Conservation (phyloP, 108 stramenopile genomes). For the Poteriospumella lacustris region DNA sequence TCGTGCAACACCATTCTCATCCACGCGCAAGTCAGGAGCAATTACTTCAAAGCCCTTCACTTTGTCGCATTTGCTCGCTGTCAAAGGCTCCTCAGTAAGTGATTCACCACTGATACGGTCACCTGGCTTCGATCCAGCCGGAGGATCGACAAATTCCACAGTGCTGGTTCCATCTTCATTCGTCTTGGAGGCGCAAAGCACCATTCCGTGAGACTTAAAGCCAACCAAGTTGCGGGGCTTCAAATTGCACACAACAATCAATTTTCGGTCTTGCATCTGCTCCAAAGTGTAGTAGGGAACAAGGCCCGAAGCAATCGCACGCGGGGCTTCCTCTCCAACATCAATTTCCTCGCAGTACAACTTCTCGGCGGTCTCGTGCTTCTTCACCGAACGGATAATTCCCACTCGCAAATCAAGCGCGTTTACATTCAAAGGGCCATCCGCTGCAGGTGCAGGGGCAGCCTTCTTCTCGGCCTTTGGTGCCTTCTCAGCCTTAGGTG, state of each 20-base stretch:
- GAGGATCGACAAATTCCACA: slow-evolving; percentile 92
- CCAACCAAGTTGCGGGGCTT: slow-evolving; percentile 90
- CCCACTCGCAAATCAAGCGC: slow-evolving; percentile 83
- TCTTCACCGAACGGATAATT: slow-evolving; percentile 81
- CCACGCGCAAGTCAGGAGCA: slow-evolving; percentile 74
- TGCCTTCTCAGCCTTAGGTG: slow-evolving; percentile 53
- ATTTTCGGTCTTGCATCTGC: slow-evolving; percentile 77
- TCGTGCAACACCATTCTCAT: slow-evolving; percentile 54
- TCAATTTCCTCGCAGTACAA: slow-evolving; percentile 98
- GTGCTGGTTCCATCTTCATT: slow-evolving; percentile 53
- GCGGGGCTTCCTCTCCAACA: slow-evolving; percentile 77
- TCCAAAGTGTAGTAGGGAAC: slow-evolving; percentile 61
- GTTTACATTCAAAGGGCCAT: neutral
- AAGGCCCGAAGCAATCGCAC: slow-evolving; percentile 85
- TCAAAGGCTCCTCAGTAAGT: slow-evolving; percentile 57
- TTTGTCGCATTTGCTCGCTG: slow-evolving; percentile 80
- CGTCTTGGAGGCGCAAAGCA: slow-evolving; percentile 72
- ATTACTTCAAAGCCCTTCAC: slow-evolving; percentile 86
- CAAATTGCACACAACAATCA: slow-evolving; percentile 90
- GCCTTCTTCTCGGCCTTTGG: slow-evolving; percentile 59
- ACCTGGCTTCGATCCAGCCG: slow-evolving; percentile 75
- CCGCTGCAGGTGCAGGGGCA: slow-evolving; percentile 1
- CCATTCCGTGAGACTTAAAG: slow-evolving; percentile 95
- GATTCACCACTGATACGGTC: slow-evolving; percentile 84
- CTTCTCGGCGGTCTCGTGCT: slow-evolving; percentile 92